Base-by-base conservation (phyloP, 257 asterid species). In the Schizonepeta tenuifolia region DNA sequence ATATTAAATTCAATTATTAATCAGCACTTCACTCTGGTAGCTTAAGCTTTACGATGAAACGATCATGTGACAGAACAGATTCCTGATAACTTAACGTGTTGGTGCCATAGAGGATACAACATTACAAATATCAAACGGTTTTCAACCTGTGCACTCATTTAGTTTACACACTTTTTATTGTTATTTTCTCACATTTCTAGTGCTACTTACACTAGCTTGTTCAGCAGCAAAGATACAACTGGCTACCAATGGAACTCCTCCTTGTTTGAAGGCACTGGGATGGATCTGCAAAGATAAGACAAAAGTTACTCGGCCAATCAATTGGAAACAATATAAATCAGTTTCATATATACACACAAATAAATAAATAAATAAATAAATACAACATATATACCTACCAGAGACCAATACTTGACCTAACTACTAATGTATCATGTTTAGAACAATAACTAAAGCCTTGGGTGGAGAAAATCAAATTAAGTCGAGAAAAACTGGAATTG, bases 261-360 rank as follows among this genome's bases (percentile, higher is more conserved):
- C 99, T 75, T 88, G 91, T 84, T 91, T 88, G 81, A 83, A 77
- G 60, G 97, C 95, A 80, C 99, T 78, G 57, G 99, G 99, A 86
- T 94, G 97, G 81, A 94, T 89, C 99, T 94, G 85, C 67, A 78
- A 73, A 63, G 68, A 65, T 44, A 60, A 64, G 69, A 75, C 67
- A 50, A 24, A 13, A 14, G 51, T 66, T 28, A 58, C 57, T 49
- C 15, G 44, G 24, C 46, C 58, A 60, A 9, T 63, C 26, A 33
- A 35, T 67, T 57, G 69, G 59, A n/a, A n/a, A 11, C 12, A 17
- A 31, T 31, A 49, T 7, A 26, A 46, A 2, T 20, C 26, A 46
- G 71, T 26, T 10, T 9, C 7, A 41, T 17, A 10, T 15, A 20
- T 3, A 36, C 1, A 38, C 15, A 18, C 8, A 35, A 5, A 8